Conservation (phyloP, 495 filamentous ascomycete genomes). For the Bathelium albidoporum region DNA sequence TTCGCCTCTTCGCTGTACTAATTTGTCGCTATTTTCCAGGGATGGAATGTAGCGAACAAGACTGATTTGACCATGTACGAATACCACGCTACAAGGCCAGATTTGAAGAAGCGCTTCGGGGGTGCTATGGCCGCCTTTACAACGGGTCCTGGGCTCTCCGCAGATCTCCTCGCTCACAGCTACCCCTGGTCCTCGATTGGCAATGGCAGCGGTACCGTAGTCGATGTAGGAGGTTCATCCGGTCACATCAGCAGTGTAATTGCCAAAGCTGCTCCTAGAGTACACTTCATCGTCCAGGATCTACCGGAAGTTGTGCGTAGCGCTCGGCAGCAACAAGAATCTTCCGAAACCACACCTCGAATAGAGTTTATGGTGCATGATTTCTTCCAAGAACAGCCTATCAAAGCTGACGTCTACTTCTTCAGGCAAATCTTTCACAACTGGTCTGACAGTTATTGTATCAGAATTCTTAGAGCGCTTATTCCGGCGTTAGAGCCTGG, state of each 20-base stretch:
- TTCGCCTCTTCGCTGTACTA: no score
- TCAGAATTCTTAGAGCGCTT: slow-evolving; percentile 42
- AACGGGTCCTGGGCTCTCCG: not conserved
- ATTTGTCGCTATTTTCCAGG: no score
- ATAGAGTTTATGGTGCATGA: not conserved
- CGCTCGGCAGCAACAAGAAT: not conserved
- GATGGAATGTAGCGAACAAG: no score
- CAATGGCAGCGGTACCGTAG: not conserved
- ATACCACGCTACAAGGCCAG: slow-evolving; percentile 7
- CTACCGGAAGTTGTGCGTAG: not conserved
- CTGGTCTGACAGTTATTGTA: slow-evolving; percentile 45
- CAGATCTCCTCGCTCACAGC: not conserved
- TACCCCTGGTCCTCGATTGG: not conserved
- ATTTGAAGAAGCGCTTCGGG: slow-evolving; percentile 36
- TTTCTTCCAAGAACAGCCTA: not conserved
- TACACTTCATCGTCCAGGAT: slow-evolving; percentile 10
- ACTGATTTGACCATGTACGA: slow-evolving; percentile 16
- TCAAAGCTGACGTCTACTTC: slow-evolving; percentile 33
- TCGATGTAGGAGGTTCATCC: slow-evolving; percentile 10
- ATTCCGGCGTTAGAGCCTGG: slow-evolving; percentile 44
- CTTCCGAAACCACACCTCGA: not conserved
- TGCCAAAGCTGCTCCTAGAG: not conserved
- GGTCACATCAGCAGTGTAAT: slow-evolving; percentile 1
- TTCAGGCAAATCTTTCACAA: slow-evolving; percentile 19
- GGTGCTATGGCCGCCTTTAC: slow-evolving; percentile 35